A percentile compares a stretch with the other conserved stretches of the same genome.
Conservation (phyloP, 2,329 filamentous ascomycete species). For the Penicillium glabrum region DNA sequence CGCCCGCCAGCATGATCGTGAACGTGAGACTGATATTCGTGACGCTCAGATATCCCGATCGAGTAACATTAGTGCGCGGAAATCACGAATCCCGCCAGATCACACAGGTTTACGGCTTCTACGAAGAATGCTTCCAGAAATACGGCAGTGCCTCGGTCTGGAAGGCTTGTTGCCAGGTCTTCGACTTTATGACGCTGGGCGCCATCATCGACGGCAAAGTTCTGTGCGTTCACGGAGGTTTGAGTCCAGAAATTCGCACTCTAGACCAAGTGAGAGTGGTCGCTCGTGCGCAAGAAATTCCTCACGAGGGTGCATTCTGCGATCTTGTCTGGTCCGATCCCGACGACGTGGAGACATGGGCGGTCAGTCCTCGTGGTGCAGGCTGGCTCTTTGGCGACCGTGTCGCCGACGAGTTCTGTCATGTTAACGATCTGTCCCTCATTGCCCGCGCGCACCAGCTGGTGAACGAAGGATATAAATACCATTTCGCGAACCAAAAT, state of each 20-base stretch:
- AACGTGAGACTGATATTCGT: not conserved
- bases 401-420: constrained; percentile 73
- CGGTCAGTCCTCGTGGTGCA: constrained; percentile 66
- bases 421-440: constrained; percentile 70
- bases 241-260: constrained; percentile 72
- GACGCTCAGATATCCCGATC: constrained; percentile 62
- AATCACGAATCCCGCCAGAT: constrained; percentile 78
- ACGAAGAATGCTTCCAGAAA: constrained; percentile 74
- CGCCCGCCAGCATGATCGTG: not conserved
- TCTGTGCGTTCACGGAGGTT: constrained; percentile 69
- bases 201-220: constrained; percentile 74
- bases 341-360: constrained; percentile 70
- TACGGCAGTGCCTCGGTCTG: constrained; percentile 76
- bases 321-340: constrained; percentile 76
- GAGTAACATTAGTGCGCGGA: constrained; percentile 70
- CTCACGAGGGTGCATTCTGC: constrained; percentile 75
- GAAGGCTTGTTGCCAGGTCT: constrained; percentile 77
- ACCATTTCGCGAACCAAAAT: constrained; percentile 92
- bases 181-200: constrained; percentile 73
- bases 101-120: constrained; percentile 76
- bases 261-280: constrained; percentile 74
- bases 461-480: constrained; percentile 80
- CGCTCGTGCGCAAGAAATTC: constrained; percentile 72
- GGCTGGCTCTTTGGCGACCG: constrained; percentile 70
- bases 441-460: constrained; percentile 74